Percentiles rank a stretch among this genome's conserved stretches.
phyloP scores from a whole-genome alignment of 179 eudicot species.

The Nepenthes alata region DNA sequence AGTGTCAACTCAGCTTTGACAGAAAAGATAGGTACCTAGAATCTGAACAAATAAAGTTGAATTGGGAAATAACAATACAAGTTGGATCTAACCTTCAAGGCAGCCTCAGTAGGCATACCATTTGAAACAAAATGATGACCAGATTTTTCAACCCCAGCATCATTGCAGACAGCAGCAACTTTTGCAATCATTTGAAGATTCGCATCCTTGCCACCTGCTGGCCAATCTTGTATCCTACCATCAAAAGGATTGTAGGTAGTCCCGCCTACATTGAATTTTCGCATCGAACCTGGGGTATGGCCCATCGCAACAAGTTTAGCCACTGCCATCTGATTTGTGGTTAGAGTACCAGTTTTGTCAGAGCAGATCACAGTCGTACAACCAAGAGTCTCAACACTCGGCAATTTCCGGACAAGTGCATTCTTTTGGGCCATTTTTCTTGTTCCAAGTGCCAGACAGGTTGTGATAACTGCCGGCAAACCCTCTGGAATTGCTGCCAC shows the following conservation, averaged over 20 bases:
- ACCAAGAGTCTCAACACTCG: conserved; percentile 92
- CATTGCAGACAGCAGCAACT: conserved; percentile 76
- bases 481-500: conserved; percentile 98
- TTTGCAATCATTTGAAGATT: conserved; percentile 82
- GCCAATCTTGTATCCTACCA: conserved; percentile 62
- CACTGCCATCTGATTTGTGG: conserved; percentile 94
- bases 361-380: conserved; percentile 67
- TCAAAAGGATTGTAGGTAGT: conserved; percentile 67
- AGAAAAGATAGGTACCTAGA: too few species aligned
- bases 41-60: too few species aligned
- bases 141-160: conserved; percentile 65
- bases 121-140: conserved; percentile 54
- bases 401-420: conserved; percentile 83
- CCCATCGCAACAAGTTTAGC: conserved; percentile 84
- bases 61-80: background rate
- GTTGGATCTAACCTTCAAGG: conserved; percentile 49
- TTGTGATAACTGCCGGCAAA: conserved; percentile 85
- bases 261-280: conserved; percentile 68
- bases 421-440: conserved; percentile 95
- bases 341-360: conserved; percentile 79
- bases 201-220: conserved; percentile 43
- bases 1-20: too few species aligned
- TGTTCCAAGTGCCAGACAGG: conserved; percentile 90
- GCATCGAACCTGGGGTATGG: conserved; percentile 15
- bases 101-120: conserved; percentile 98